Evolutionary conservation across 2,329 filamentous ascomycete species (phyloP).

Genomic region (Aureobasidium sp.): DNA sequence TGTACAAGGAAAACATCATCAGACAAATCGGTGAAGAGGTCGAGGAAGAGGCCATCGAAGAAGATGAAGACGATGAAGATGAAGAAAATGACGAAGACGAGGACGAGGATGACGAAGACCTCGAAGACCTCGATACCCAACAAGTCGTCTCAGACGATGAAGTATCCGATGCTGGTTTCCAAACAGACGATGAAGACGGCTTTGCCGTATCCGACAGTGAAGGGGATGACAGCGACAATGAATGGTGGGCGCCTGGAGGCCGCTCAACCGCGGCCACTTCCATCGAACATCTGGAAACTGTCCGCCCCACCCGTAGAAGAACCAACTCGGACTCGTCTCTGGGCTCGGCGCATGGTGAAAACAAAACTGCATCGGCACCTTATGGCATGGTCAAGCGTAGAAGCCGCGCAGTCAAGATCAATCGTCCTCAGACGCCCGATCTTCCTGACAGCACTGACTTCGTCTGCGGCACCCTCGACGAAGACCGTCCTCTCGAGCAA

Average conservation of each 20-base stretch:
- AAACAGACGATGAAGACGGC: conserved; percentile 70
- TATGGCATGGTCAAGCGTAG: conserved; percentile 32
- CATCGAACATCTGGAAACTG: conserved; percentile 42
- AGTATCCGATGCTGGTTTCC: conserved; percentile 59
- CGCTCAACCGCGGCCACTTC: conserved; percentile 46
- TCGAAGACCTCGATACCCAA: conserved; percentile 35
- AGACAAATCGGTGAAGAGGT: conserved; percentile 79
- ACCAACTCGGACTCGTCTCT: conserved; percentile 43
- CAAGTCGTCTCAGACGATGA: conserved; percentile 34
- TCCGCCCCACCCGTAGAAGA: conserved; percentile 40
- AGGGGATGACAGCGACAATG: conserved; percentile 57
- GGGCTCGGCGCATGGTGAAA: conserved; percentile 34
- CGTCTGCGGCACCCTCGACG: conserved; percentile 94
- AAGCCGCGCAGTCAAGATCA: conserved; percentile 26
- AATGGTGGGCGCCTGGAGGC: conserved; percentile 58
- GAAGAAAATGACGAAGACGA: conserved; percentile 49
- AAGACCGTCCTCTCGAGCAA: conserved; percentile 88
- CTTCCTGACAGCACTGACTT: conserved; percentile 97
- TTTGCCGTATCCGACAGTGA: conserved; percentile 64
- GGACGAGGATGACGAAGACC: conserved; percentile 23
- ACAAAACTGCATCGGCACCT: neutral
- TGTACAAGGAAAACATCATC: conserved; percentile 83
- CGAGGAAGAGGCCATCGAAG: conserved; percentile 74
- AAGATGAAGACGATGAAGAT: conserved; percentile 43
- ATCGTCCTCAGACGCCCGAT: conserved; percentile 47